Base-by-base conservation (phyloP, 2,329 filamentous ascomycete genomes). In the Talaromyces atroroseus region DNA sequence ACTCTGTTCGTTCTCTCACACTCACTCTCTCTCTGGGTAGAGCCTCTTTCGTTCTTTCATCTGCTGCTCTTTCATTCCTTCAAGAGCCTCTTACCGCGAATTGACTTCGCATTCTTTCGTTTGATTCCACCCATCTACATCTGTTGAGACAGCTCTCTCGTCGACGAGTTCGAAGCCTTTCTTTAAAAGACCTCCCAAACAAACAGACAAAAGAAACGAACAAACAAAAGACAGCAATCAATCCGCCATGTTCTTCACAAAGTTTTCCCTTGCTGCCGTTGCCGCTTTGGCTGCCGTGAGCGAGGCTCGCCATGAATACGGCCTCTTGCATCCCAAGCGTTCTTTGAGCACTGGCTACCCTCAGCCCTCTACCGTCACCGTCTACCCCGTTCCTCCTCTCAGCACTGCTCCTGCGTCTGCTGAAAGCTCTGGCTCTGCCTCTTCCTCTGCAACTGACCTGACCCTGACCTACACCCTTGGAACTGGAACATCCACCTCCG, bases 401-500 rank as follows among this genome's bases (percentile, higher is more conserved):
- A 60, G 61, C 55, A 67, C 66, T n/a, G 57, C 59, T 14, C 38
- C 52, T 47, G 58, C 61, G 2, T 54, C 52, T 49, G 50, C 57
- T 20, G 45, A 42, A 14, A 29, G 48, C n/a, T 48, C 57, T 32
- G 52, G 14, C 32, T 36, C 59, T 34, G 55, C 42, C 23, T 47
- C 56, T 32, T 46, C 52, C n/a, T 45, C 53, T n/a, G 44, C 42
- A 3, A 44, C 54, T 21, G 67, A 66, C 56, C 45, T 71, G 58
- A 70, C 66, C 32, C 40, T 75, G 44, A 74, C 72, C 49, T 75
- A 74, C 66, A 75, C 72, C n/a, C 52, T 72, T 32, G 70, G 69
- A 36, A 61, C 68, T 46, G 72, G 72, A 42, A 64, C 64, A 21
- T 67, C 68, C 5, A 68, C 66, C 48, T 66, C 64, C 26, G 66